These are phyloP conservation scores for Penicillium tannophilum DNA, from an alignment of 495 filamentous ascomycete genomes.

Conservation along the genomic window DNA sequence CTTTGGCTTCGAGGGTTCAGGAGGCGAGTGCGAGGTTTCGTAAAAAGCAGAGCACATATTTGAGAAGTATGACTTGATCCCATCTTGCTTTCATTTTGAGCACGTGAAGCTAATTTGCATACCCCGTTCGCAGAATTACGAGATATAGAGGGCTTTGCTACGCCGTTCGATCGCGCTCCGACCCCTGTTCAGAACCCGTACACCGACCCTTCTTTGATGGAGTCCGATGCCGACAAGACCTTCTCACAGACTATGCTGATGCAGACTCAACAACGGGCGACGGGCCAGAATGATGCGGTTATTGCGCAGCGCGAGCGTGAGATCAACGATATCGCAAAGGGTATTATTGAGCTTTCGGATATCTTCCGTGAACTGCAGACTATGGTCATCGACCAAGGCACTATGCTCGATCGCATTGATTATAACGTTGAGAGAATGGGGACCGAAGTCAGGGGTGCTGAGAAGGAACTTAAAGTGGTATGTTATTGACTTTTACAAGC, in stretches of 20 bases:
- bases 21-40: slow-evolving; percentile 90
- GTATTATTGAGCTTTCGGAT: slow-evolving; percentile 94
- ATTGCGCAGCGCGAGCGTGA: slow-evolving; percentile 95
- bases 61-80: slow-evolving; percentile 69
- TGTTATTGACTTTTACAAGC: slow-evolving; percentile 21
- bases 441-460: slow-evolving; percentile 84
- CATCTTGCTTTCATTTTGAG: not conserved
- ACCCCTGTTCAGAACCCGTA: slow-evolving; percentile 69
- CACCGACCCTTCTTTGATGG: slow-evolving; percentile 78
- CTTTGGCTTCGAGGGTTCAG: slow-evolving; percentile 82
- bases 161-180: slow-evolving; percentile 62
- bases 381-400: slow-evolving; percentile 98
- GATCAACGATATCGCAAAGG: slow-evolving; percentile 96
- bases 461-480: slow-evolving; percentile 87
- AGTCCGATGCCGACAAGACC: slow-evolving; percentile 87
- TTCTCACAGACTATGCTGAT: slow-evolving; percentile 87
- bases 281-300: slow-evolving; percentile 76
- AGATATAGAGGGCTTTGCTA: slow-evolving; percentile 67
- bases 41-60: slow-evolving; percentile 94
- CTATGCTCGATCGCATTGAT: slow-evolving; percentile 95
- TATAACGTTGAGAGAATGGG: slow-evolving; percentile 96
- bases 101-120: not conserved
- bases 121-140: slow-evolving; percentile 67
- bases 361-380: slow-evolving; percentile 94
- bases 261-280: slow-evolving; percentile 68